Conservation (phyloP, 2,329 filamentous ascomycete genomes). For the Xenoacremonium recifei region DNA sequence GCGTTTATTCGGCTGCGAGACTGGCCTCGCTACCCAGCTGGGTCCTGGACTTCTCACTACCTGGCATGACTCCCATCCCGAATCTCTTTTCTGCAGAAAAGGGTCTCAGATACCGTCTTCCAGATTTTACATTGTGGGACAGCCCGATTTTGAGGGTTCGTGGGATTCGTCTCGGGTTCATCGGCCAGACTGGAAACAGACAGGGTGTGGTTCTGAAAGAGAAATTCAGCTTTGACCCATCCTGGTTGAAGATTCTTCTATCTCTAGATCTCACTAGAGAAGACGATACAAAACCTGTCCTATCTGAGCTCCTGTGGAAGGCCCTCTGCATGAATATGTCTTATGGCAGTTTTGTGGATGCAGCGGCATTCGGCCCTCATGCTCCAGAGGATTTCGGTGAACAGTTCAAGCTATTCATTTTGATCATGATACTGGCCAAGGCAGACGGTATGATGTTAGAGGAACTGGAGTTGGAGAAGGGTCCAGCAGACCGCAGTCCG, state of each 20-base stretch:
- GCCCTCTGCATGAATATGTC: slow-evolving; percentile 27
- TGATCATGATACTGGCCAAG: slow-evolving; percentile 27
- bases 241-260: slow-evolving; percentile 18
- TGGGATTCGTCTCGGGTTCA: slow-evolving; percentile 13
- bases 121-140: slow-evolving; percentile 1
- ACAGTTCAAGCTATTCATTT: slow-evolving; percentile 20
- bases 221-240: slow-evolving; percentile 21
- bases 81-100: slow-evolving; percentile 18
- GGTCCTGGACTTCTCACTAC: slow-evolving; percentile 23
- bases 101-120: slow-evolving; percentile 11
- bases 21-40: slow-evolving; percentile 17
- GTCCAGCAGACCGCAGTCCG: not conserved
- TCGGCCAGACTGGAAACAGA: slow-evolving; percentile 12
- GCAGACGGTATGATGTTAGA: slow-evolving; percentile 33
- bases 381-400: slow-evolving; percentile 17
- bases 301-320: slow-evolving; percentile 22
- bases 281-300: not conserved
- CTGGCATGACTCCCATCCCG: slow-evolving; percentile 18
- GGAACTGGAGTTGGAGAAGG: slow-evolving; percentile 26
- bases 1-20: slow-evolving; percentile 9
- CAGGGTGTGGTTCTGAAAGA: slow-evolving; percentile 9
- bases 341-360: slow-evolving; percentile 17
- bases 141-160: slow-evolving; percentile 5
- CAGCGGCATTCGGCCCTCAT: slow-evolving; percentile 6
- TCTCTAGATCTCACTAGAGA: slow-evolving; percentile 9